Evolutionary conservation across 352 stramenopile genomes (phyloP).

Genomic region (Phytophthora ohioensis): DNA sequence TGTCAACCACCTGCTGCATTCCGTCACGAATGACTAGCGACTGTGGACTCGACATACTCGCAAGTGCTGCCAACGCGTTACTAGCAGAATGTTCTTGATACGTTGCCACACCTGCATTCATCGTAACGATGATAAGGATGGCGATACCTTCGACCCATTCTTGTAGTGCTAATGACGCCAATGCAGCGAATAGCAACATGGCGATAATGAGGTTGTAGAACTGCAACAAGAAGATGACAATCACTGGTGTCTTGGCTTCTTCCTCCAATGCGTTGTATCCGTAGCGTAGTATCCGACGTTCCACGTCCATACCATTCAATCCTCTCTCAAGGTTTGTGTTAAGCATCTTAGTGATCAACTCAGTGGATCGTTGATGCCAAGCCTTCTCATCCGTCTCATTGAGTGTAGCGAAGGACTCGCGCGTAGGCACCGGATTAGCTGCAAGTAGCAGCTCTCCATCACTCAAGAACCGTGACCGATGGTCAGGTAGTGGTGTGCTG

Average conservation of each 20-base stretch:
- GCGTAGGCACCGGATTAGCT: constrained; percentile 55
- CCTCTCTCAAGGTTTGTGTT: constrained; percentile 61
- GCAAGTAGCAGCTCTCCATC: constrained; percentile 64
- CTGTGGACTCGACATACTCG: constrained; percentile 70
- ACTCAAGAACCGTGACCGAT: constrained; percentile 71
- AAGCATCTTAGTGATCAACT: constrained; percentile 61
- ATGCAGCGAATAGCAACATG: constrained; percentile 66
- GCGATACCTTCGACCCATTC: constrained; percentile 79
- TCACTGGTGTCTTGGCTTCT: constrained; percentile 63
- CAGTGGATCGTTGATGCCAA: constrained; percentile 55
- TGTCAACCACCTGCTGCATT: constrained; percentile 71
- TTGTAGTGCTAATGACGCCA: constrained; percentile 64
- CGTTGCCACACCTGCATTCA: constrained; percentile 73
- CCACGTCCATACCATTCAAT: constrained; percentile 51
- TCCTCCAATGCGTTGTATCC: constrained; percentile 72
- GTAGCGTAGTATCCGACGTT: constrained; percentile 52
- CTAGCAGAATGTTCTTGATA: constrained; percentile 70
- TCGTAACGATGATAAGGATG: constrained; percentile 68
- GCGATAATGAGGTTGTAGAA: constrained; percentile 87
- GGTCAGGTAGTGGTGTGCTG: constrained; percentile 37
- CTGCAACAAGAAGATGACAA: constrained; percentile 74
- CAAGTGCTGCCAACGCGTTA: constrained; percentile 69
- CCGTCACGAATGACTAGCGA: constrained; percentile 72
- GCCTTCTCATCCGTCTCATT: constrained; percentile 62
- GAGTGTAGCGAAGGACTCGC: constrained; percentile 63